Conservation (phyloP, 75 land plant species). For the Cunninghamia lanceolata region DNA sequence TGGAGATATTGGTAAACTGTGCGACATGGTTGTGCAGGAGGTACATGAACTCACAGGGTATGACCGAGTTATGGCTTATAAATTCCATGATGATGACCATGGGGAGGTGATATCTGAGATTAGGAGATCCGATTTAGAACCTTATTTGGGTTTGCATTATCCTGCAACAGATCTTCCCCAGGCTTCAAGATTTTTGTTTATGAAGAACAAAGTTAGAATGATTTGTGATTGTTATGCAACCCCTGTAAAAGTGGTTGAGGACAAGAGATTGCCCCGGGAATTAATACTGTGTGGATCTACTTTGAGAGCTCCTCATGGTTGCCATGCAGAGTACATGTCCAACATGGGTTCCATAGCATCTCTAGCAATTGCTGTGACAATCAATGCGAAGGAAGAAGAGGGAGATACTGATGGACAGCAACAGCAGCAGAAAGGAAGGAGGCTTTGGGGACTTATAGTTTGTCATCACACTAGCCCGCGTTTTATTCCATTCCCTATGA, state of each 20-base stretch:
- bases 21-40: constrained; percentile 75
- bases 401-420: constrained; percentile 23
- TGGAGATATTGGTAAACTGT: constrained; percentile 68
- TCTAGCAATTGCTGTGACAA: constrained; percentile 85
- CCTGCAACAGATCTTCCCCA: constrained; percentile 97
- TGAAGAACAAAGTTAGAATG: constrained; percentile 91
- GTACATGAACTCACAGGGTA: constrained; percentile 81
- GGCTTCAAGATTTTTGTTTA: constrained; percentile 79
- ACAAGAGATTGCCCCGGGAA: constrained; percentile 57
- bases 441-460: constrained; percentile 96
- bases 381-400: constrained; percentile 63
- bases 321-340: constrained; percentile 89
- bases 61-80: constrained; percentile 90
- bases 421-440: constrained; percentile 56
- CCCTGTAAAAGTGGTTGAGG: constrained; percentile 72
- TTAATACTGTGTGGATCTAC: constrained; percentile 85
- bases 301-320: constrained; percentile 85
- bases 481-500: constrained; percentile 81
- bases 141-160: constrained; percentile 90
- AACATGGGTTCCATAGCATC: constrained; percentile 96
- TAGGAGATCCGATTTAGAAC: constrained; percentile 73
- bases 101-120: constrained; percentile 85
- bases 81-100: constrained; percentile 96
- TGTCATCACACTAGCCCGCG: constrained; percentile 85
- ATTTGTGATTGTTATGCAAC: constrained; percentile 79